phyloP scores from a whole-genome alignment of 148 eudicot species.

The Silene uniflora region DNA sequence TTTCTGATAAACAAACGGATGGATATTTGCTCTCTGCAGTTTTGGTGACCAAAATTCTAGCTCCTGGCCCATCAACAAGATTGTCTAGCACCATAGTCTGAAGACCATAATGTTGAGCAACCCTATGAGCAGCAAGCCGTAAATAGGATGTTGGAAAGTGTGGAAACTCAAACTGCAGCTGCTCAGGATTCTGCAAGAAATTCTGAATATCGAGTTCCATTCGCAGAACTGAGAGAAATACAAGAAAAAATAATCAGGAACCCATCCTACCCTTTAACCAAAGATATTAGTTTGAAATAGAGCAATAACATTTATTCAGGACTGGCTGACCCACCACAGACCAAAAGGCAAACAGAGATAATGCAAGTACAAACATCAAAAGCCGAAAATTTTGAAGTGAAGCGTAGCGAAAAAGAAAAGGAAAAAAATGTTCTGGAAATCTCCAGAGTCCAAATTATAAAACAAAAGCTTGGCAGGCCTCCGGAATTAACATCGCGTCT shows the following conservation, averaged over 20 bases:
- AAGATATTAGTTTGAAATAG: slow-evolving; percentile 35
- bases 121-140: slow-evolving; percentile 97
- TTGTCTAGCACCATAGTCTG: slow-evolving; percentile 74
- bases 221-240: slow-evolving; percentile 59
- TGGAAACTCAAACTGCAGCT: slow-evolving; percentile 77
- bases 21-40: slow-evolving; percentile 62
- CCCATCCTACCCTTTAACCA: slow-evolving; percentile 50
- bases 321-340: too few species aligned
- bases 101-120: slow-evolving; percentile 90
- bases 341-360: too few species aligned
- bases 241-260: slow-evolving; percentile 13
- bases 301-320: too few species aligned
- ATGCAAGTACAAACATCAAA: too few species aligned
- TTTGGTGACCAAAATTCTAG: slow-evolving; percentile 63
- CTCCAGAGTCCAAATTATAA: neutral
- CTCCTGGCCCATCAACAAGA: slow-evolving; percentile 58
- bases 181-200: slow-evolving; percentile 67
- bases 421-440: neutral
- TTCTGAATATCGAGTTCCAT: slow-evolving; percentile 95
- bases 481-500: too few species aligned
- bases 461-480: neutral
- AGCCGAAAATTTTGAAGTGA: too few species aligned
- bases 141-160: slow-evolving; percentile 91
- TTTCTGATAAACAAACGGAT: slow-evolving; percentile 64
- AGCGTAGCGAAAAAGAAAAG: neutral